These are phyloP conservation scores for Colletotrichum endophyticum DNA, from an alignment of 2,329 filamentous ascomycete genomes.

Conservation along the genomic window DNA sequence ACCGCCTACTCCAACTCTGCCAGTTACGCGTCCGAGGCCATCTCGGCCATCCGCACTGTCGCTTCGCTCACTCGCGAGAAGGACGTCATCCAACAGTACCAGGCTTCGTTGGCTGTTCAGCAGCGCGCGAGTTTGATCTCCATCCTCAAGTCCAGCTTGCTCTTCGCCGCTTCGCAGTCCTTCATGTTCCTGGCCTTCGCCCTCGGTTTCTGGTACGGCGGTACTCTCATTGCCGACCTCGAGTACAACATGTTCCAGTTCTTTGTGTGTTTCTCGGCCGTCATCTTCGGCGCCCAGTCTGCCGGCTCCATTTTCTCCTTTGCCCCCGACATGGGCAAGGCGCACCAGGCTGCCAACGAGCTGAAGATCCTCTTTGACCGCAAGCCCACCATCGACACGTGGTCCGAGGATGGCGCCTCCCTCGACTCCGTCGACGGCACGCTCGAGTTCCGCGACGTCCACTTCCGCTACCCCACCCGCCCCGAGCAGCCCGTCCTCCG, in stretches of 20 bases:
- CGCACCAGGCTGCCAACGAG: constrained; percentile 80
- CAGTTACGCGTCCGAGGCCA: constrained; percentile 89
- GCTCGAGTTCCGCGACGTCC: constrained; percentile 89
- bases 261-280: constrained; percentile 86
- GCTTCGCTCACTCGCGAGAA: constrained; percentile 87
- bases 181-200: constrained; percentile 84
- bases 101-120: constrained; percentile 68
- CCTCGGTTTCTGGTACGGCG: constrained; percentile 92
- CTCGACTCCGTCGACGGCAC: constrained; percentile 72
- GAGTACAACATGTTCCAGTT: constrained; percentile 87
- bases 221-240: constrained; percentile 70
- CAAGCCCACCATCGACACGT: constrained; percentile 81
- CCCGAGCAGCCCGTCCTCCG: constrained; percentile 91
- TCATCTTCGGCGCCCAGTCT: constrained; percentile 92
- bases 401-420: constrained; percentile 71
- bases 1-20: constrained; percentile 81
- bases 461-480: constrained; percentile 92
- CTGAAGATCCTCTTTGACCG: constrained; percentile 86
- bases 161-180: constrained; percentile 87
- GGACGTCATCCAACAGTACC: constrained; percentile 79
- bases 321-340: constrained; percentile 92
- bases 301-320: constrained; percentile 90
- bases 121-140: constrained; percentile 72
- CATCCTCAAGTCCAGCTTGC: constrained; percentile 74
- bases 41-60: constrained; percentile 91